Evolutionary conservation across 306 rosid species (phyloP).

Genomic region (Vicia faba): DNA sequence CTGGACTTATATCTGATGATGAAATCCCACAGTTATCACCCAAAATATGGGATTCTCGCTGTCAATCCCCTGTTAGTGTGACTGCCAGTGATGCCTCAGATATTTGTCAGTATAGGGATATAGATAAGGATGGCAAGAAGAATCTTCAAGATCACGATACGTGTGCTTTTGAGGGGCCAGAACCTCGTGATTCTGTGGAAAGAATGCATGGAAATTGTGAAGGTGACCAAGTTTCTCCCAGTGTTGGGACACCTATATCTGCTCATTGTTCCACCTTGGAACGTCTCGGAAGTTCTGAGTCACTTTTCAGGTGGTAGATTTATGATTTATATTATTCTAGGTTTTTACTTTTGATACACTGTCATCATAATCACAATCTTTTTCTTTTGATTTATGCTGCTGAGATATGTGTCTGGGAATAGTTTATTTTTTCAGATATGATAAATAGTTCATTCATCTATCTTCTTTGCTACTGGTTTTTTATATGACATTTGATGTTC

Average conservation of each 20-base stretch:
- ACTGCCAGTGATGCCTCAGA: constrained; percentile 71
- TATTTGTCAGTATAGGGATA: constrained; percentile 54
- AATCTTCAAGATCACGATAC: constrained; percentile 51
- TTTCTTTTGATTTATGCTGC: constrained; percentile 22
- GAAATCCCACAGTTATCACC: constrained; percentile 51
- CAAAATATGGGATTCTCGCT: constrained; percentile 55
- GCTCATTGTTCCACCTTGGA: constrained; percentile 50
- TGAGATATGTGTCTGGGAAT: constrained; percentile 25
- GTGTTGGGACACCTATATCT: constrained; percentile 47
- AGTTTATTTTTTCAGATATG: constrained; percentile 23
- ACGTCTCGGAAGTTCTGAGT: constrained; percentile 70
- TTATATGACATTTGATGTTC: constrained; percentile 28
- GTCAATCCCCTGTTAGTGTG: constrained; percentile 67
- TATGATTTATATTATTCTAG: constrained; percentile 17
- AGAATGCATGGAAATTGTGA: constrained; percentile 54
- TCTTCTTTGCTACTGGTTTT: constrained; percentile 14
- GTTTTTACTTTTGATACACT: constrained; percentile 29
- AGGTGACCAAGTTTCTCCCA: constrained; percentile 59
- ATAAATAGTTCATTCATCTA: constrained; percentile 10
- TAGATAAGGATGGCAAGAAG: constrained; percentile 58
- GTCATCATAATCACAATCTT: constrained; percentile 3
- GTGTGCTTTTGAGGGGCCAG: constrained; percentile 50
- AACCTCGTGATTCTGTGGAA: constrained; percentile 48
- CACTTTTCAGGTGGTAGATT: constrained; percentile 72
- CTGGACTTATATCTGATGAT: constrained; percentile 72